A percentile compares a stretch with the other conserved stretches of the same genome.
These are phyloP conservation scores for Pholiota adiposa DNA, from an alignment of 1,284 basidiomycete genomes.

Conservation along the genomic window DNA sequence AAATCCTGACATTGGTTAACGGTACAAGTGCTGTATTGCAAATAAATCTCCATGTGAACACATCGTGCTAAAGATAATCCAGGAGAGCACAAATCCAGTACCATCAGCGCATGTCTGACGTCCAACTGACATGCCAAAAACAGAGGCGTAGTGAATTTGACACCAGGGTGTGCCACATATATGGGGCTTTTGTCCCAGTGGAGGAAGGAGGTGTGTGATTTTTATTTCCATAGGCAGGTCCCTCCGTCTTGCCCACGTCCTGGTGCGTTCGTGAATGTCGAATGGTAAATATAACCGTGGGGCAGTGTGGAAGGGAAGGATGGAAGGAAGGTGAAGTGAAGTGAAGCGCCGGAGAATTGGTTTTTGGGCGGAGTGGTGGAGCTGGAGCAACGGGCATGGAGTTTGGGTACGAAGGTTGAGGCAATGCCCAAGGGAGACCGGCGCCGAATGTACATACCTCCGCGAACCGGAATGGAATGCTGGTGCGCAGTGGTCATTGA, in stretches of 20 bases:
- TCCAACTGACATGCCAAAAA: not conserved
- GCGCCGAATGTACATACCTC: too few relatives aligned
- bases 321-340: not conserved
- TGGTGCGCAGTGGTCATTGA: too few relatives aligned
- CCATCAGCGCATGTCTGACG: constrained; percentile 2
- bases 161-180: not conserved
- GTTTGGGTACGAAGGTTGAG: too few relatives aligned
- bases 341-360: not conserved
- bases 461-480: too few relatives aligned
- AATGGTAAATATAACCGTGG: not conserved
- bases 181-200: not conserved
- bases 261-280: too few relatives aligned
- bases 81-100: not conserved
- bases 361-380: too few relatives aligned
- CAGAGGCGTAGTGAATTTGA: not conserved
- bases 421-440: too few relatives aligned
- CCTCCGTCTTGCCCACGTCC: too few relatives aligned
- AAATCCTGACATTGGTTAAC: not conserved
- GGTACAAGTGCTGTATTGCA: not conserved
- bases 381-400: too few relatives aligned
- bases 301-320: not conserved
- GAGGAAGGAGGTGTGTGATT: not conserved
- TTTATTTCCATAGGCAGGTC: not conserved
- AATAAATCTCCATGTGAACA: not conserved
- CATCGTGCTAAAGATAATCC: not conserved